Evolutionary conservation across 345 rosid species (phyloP).

Genomic region (Clarkia xantiana): DNA sequence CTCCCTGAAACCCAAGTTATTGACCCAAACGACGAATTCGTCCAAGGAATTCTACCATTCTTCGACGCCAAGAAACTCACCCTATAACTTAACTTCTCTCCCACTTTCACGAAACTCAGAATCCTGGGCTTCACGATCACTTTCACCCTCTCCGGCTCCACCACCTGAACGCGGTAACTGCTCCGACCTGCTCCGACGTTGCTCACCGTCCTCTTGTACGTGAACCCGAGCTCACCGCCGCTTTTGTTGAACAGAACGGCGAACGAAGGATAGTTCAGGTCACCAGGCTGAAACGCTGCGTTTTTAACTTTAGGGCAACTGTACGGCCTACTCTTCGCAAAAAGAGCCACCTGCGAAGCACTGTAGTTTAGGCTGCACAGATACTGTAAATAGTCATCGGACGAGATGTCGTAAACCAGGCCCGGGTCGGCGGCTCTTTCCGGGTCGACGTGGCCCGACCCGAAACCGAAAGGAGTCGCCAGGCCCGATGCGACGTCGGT

Average conservation of each 20-base stretch:
- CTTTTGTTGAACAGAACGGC: conserved; percentile 20
- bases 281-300: conserved; percentile 14
- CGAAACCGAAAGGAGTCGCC: conserved; percentile 32
- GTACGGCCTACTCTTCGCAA: conserved; percentile 14
- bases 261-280: conserved; percentile 52
- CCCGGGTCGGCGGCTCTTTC: conserved; percentile 45
- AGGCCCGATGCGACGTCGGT: conserved; percentile 8
- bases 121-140: conserved; percentile 22
- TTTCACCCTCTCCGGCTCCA: conserved; percentile 25
- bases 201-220: conserved; percentile 25
- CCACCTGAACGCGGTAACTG: conserved; percentile 21
- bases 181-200: conserved; percentile 24
- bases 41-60: conserved; percentile 1
- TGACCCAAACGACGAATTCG: conserved; percentile 35
- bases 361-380: conserved; percentile 38
- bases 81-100: conserved; percentile 43
- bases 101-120: conserved; percentile 19
- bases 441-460: conserved; percentile 50
- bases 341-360: conserved; percentile 16
- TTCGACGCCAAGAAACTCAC: conserved; percentile 20
- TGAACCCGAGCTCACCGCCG: conserved; percentile 4
- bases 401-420: conserved; percentile 28
- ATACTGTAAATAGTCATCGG: conserved; percentile 23
- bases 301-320: conserved; percentile 13
- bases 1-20: conserved; percentile 45